A percentile compares a stretch with the other conserved stretches of the same genome.
Conservation (phyloP, 2,329 filamentous ascomycete species). For the Purpureocillium takamizusanense region DNA sequence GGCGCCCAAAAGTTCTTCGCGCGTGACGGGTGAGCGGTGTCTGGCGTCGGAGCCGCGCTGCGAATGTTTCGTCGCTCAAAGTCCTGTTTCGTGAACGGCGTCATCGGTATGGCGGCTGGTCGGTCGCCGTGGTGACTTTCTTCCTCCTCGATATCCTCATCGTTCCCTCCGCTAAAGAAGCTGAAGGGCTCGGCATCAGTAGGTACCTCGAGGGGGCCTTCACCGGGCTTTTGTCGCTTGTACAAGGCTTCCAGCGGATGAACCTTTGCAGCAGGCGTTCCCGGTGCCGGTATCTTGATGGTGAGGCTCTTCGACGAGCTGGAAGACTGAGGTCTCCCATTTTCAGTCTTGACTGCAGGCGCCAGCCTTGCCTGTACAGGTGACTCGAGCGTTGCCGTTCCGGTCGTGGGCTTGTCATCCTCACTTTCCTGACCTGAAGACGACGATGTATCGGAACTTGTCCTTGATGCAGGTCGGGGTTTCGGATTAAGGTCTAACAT, state of each 20-base stretch:
- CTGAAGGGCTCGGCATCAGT: slow-evolving; percentile 55
- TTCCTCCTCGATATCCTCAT: slow-evolving; percentile 34
- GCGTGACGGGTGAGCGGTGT: slow-evolving; percentile 71
- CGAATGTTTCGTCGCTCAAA: slow-evolving; percentile 65
- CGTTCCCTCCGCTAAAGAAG: slow-evolving; percentile 59
- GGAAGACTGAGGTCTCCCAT: slow-evolving; percentile 37
- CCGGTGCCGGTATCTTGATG: slow-evolving; percentile 43
- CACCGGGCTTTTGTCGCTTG: slow-evolving; percentile 54
- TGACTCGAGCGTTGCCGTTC: slow-evolving; percentile 5
- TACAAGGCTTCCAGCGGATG: slow-evolving; percentile 91
- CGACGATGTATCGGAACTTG: background rate
- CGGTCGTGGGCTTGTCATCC: slow-evolving; percentile 10
- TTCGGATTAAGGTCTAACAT: background rate
- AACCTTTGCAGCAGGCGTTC: slow-evolving; percentile 42
- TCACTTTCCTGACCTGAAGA: slow-evolving; percentile 8
- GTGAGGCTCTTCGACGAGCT: slow-evolving; percentile 40
- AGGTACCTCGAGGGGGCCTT: slow-evolving; percentile 20
- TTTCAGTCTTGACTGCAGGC: slow-evolving; percentile 18
- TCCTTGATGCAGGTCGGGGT: background rate
- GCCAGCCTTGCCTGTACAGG: slow-evolving; percentile 8
- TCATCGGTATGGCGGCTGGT: slow-evolving; percentile 49
- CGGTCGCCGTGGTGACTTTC: slow-evolving; percentile 27
- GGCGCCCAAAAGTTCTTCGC: slow-evolving; percentile 50
- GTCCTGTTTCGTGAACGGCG: slow-evolving; percentile 75
- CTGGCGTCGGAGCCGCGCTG: slow-evolving; percentile 88